Evolutionary conservation across 1,284 basidiomycete genomes (phyloP), one percentile per base, ranked within the genome.

Genomic region (Trichosporon asahii): DNA sequence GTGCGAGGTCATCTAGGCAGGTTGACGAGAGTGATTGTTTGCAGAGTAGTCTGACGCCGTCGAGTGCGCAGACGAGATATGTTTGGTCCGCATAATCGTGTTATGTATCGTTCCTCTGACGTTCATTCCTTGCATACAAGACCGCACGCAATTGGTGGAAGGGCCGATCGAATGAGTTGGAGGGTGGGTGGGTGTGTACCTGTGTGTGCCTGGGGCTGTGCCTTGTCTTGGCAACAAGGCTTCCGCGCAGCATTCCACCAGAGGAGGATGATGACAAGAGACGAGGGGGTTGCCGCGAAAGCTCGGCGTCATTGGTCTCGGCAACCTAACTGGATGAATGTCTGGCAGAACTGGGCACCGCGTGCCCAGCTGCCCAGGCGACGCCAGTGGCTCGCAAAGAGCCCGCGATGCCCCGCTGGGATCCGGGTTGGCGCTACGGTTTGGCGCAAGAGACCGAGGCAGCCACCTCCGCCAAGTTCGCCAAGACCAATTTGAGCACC

Each of bases 1-100:
- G 80, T 84, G 82, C 65, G 31, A 64, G 69, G 31, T 73, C 2
- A 64, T 70, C 25, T 69, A 33, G 7, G 6, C 18, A n/a, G 8
- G 5, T 61, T 9, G 4, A 4, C 11, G 9, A 33, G 57, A n/a
- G 29, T 8, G 3, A 21, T 11, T 3, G 21, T 25, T 4, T 53
- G 23, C 21, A 12, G 9, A 12, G 35, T 37, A 37, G 35, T 37
- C 35, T 37, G 35, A 12, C 35, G 35, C 35, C 35, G 35, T 37
- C 1, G 14, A 1, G 49, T 25, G 49, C 12, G 21, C 49, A 53
- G 40, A 12, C 40, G n/a, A n/a, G 15, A n/a, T 44, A 44, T 5
- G 49, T 53, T 21, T 53, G 21, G 49, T 23, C 25, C 21, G 23
- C 49, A 21, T 53, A 25, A 53, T 53, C 49, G 49, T 53, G 49